These are phyloP conservation scores for Cinnamomum micranthum DNA, from an alignment of 164 flowering plant genomes.

Conservation along the genomic window DNA sequence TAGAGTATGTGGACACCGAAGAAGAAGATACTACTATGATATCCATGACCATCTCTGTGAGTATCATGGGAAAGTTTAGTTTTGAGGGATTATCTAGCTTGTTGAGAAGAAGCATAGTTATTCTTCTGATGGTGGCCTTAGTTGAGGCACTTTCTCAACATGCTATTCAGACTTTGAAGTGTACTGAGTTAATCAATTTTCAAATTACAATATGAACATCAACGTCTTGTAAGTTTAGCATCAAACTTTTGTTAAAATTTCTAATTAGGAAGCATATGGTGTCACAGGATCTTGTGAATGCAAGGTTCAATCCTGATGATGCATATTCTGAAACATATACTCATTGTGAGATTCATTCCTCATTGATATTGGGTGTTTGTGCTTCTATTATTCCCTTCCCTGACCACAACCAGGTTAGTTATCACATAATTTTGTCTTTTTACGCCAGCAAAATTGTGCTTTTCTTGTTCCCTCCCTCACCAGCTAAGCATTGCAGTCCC, in stretches of 20 bases:
- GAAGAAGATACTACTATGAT: constrained; percentile 99
- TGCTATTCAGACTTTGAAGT: not conserved
- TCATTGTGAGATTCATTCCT: constrained; percentile 98
- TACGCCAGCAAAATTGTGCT: not conserved
- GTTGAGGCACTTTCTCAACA: not conserved
- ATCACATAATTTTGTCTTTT: not conserved
- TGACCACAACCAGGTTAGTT: constrained; percentile 88
- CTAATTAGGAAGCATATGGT: not conserved
- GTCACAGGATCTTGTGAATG: constrained; percentile 78
- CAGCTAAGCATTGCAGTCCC: constrained; percentile 54
- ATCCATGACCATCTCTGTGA: constrained; percentile 91
- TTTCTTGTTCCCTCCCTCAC: not conserved
- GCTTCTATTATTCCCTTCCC: constrained; percentile 99
- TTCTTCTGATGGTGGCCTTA: not conserved
- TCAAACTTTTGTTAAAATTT: not conserved
- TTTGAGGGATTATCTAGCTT: not conserved
- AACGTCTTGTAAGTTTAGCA: not conserved
- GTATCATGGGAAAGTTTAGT: constrained; percentile 15
- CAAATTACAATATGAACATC: not conserved
- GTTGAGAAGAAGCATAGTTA: not conserved
- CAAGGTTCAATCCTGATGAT: constrained; percentile 65
- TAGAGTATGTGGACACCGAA: constrained; percentile 93
- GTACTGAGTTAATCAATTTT: no score
- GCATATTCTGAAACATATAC: constrained; percentile 89
- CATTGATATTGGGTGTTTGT: constrained; percentile 94